A percentile compares a stretch with the other conserved stretches of the same genome.
Conservation (phyloP, 2,329 filamentous ascomycete species). For the Apiospora malaysiana region DNA sequence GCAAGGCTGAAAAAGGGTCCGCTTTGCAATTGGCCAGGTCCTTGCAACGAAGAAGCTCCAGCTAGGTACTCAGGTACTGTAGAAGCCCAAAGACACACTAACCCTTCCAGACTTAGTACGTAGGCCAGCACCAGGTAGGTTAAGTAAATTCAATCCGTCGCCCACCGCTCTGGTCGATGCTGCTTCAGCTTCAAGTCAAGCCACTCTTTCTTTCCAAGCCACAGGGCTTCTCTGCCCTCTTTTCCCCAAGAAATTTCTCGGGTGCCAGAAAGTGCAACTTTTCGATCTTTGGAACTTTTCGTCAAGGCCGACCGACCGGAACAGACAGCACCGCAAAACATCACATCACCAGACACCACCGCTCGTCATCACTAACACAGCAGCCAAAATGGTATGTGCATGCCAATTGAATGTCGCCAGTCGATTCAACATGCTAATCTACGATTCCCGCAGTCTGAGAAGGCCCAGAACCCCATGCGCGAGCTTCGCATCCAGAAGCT, state of each 20-base stretch:
- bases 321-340: constrained; percentile 18
- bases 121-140: too few relatives aligned
- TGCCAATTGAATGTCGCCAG: neutral
- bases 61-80: too few relatives aligned
- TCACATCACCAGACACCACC: constrained; percentile 33
- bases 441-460: constrained; percentile 69
- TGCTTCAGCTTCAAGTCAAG: neutral
- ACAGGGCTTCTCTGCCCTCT: constrained; percentile 15
- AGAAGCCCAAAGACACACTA: constrained; percentile 26
- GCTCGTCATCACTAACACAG: constrained; percentile 41
- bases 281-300: constrained; percentile 12
- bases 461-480: constrained; percentile 97
- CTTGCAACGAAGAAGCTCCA: constrained; percentile 25
- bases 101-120: neutral
- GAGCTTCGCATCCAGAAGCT: constrained; percentile 86
- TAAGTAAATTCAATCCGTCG: neutral
- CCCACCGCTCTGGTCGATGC: neutral
- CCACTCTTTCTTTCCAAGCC: constrained; percentile 15
- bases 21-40: constrained; percentile 6
- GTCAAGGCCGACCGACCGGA: constrained; percentile 8
- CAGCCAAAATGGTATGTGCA: constrained; percentile 26
- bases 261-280: constrained; percentile 14
- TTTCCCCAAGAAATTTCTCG: constrained; percentile 30
- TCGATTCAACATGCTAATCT: constrained; percentile 34
- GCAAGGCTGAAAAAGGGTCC: constrained; percentile 19